Evolutionary conservation across 129 eudicot species (phyloP), one percentile per base, ranked within the genome.

Genomic region (Flaveria brownii): DNA sequence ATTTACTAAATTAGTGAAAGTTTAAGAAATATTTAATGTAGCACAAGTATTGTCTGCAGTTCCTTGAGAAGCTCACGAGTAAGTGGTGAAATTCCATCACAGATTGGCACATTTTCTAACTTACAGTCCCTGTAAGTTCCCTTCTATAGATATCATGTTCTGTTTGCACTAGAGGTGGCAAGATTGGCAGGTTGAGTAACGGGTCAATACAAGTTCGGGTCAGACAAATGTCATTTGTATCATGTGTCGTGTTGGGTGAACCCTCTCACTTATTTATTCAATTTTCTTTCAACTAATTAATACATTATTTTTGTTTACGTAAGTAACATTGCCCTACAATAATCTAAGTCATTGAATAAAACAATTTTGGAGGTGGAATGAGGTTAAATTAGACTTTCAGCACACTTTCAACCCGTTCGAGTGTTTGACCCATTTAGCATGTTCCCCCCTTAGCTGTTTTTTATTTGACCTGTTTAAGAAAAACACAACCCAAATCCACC

Each of bases 21-120:
- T 80, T 80, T 64, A 2, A 25, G 36, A 30, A 72, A 79, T 64
- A 16, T 10, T 25, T 67, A 5, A 33, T 54, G 64, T 67, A 74
- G 74, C 52, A 9, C 9, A 55, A 26, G 33, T 71, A 33, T 70
- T 6, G 7, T 57, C 7, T 71, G 62, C 52, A 89, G 96, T 46
- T 83, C 84, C 28, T 78, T 89, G 79, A 86, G 96, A 78, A 86
- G 85, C 84, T 80, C 87, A 45, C 75, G 71, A 33, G 72, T 89
- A 30, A 77, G 70, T 54, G 96, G 91, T 51, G 70, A 84, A 78
- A 76, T 89, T 78, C 91, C 91, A 1, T 57, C 84, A 72, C 76
- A 75, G 59, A 68, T 89, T 46, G 67, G 89, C 86, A 74, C 85
- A 18, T 87, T 89, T n/a, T 15, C 88, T 56, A 76, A 84, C 59